phyloP scores from a whole-genome alignment of 495 filamentous ascomycete species.

The Penicillium turbatum region DNA sequence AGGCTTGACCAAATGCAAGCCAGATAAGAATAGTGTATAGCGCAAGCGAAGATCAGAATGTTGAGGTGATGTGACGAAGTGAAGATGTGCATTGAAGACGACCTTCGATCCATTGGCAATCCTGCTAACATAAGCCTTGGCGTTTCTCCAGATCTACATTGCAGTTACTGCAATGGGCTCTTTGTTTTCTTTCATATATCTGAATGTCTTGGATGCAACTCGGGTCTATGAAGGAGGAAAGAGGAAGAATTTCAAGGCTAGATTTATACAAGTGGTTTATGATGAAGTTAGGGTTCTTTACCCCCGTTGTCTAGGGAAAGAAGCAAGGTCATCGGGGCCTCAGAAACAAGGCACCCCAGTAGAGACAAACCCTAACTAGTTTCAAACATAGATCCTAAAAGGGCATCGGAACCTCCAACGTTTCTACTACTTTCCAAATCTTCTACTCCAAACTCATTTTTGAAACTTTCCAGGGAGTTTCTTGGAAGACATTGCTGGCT shows the following conservation, averaged over 20 bases:
- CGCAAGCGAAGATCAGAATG: neutral
- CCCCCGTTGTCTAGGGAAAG: no score
- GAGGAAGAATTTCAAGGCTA: no score
- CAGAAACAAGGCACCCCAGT: neutral
- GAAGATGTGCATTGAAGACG: slow-evolving; percentile 16
- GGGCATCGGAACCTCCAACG: no score
- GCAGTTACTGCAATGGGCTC: neutral
- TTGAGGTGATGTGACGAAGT: slow-evolving; percentile 3
- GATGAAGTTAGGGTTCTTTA: no score
- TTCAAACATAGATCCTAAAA: no score
- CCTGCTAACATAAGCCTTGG: slow-evolving; percentile 26
- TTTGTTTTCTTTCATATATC: neutral
- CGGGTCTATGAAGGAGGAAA: neutral
- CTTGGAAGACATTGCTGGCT: no score
- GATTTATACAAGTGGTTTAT: no score
- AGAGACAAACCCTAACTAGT: neutral
- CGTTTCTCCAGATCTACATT: neutral
- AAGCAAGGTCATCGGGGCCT: neutral
- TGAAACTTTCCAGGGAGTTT: no score
- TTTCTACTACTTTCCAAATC: no score
- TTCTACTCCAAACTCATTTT: no score
- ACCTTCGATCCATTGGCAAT: neutral
- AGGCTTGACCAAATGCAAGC: neutral
- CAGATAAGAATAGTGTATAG: neutral
- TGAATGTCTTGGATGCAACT: neutral